Evolutionary conservation across 1,284 basidiomycete genomes (phyloP).

Genomic region (Tausonia pullulans): DNA sequence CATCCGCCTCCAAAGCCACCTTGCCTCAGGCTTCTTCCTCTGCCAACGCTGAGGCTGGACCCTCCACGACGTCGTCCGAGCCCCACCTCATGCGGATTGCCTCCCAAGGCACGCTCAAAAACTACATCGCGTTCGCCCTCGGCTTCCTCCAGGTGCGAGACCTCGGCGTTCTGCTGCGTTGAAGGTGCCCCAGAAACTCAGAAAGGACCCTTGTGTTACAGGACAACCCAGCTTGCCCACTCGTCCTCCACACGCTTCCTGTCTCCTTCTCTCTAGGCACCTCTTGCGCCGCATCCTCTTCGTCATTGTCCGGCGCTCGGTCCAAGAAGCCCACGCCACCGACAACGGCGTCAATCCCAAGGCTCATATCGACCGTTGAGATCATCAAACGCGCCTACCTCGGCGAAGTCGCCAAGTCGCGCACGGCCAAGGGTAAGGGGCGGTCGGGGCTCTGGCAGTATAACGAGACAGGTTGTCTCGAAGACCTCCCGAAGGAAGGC

Average conservation of each 20-base stretch:
- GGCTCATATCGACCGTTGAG: constrained; percentile 58
- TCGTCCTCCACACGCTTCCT: constrained; percentile 57
- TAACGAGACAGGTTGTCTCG: constrained; percentile 53
- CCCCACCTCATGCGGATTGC: constrained; percentile 48
- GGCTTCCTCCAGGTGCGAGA: constrained; percentile 47
- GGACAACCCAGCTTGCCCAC: constrained; percentile 43
- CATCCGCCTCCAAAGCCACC: too few species aligned
- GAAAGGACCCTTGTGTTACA: constrained; percentile 23
- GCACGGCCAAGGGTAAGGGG: not conserved
- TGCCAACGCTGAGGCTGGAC: not conserved
- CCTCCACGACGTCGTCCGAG: not conserved
- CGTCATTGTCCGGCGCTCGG: not conserved
- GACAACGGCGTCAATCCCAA: constrained; percentile 43
- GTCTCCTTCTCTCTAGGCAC: constrained; percentile 17
- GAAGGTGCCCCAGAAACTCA: too few species aligned
- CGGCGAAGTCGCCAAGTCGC: constrained; percentile 5
- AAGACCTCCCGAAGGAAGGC: constrained; percentile 32
- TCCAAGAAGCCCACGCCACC: constrained; percentile 15
- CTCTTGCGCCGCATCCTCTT: not conserved
- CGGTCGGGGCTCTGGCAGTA: constrained; percentile 52
- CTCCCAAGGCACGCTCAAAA: constrained; percentile 48
- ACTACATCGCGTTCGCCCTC: constrained; percentile 50
- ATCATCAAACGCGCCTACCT: constrained; percentile 67
- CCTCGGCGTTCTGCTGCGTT: too few species aligned
- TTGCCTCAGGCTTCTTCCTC: too few species aligned